A percentile compares a stretch with the other conserved stretches of the same genome.
These are phyloP conservation scores for Amaranthus tricolor DNA, from an alignment of 179 eudicot genomes.

Conservation along the genomic window DNA sequence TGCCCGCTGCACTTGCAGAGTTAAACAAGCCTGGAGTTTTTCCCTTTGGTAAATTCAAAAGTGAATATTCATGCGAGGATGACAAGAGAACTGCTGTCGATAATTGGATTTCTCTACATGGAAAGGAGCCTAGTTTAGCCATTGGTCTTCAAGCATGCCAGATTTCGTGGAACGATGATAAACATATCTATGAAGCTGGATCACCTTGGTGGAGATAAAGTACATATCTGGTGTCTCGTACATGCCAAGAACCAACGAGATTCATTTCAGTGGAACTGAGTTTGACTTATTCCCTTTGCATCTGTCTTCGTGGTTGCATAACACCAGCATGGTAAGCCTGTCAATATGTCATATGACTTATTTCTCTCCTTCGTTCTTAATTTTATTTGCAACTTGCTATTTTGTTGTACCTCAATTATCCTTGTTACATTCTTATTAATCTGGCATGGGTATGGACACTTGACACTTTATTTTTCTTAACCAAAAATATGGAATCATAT, in stretches of 20 bases:
- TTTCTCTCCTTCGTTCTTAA: background rate
- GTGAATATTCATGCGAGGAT: slow-evolving; percentile 36
- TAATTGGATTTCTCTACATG: slow-evolving; percentile 73
- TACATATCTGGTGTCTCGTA: background rate
- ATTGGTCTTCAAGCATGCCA: slow-evolving; percentile 95
- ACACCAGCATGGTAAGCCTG: background rate
- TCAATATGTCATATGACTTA: no score
- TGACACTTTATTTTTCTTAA: no score
- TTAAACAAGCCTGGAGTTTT: slow-evolving; percentile 52
- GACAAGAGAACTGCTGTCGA: slow-evolving; percentile 42
- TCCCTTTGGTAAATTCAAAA: slow-evolving; percentile 59
- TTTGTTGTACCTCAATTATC: background rate
- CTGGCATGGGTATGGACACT: no score
- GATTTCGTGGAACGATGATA: slow-evolving; percentile 82
- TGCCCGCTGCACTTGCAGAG: slow-evolving; percentile 83
- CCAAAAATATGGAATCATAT: no score
- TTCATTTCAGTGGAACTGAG: background rate
- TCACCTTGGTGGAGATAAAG: slow-evolving; percentile 93
- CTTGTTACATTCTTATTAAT: no score
- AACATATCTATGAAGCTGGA: slow-evolving; percentile 63
- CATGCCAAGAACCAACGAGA: background rate
- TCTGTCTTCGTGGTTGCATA: background rate
- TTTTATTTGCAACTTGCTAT: background rate
- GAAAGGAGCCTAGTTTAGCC: slow-evolving; percentile 81
- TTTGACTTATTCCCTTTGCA: background rate